A percentile compares a stretch with the other conserved stretches of the same genome.
These are phyloP conservation scores for Coemansia sp. DNA, from an alignment of 192 early-diverging fungal genomes.

Conservation along the genomic window DNA sequence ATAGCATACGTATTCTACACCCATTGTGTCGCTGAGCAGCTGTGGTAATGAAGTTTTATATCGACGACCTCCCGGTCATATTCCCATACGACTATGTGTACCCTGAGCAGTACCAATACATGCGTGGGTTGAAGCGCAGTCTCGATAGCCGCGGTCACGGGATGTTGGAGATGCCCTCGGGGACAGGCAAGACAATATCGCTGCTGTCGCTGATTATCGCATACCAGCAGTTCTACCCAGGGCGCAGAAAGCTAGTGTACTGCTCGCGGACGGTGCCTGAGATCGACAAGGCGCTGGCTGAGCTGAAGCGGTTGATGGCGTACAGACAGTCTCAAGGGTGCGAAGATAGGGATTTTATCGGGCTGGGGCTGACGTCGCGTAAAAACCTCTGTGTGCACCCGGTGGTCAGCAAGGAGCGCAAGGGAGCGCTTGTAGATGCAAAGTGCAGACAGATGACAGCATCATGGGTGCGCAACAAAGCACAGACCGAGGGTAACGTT, in stretches of 20 bases:
- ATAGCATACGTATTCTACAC: neutral
- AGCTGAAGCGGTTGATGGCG: conserved; percentile 87
- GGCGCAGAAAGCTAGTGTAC: conserved; percentile 97
- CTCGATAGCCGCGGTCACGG: conserved; percentile 94
- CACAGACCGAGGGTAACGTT: conserved; percentile 47
- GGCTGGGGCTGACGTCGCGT: conserved; percentile 87
- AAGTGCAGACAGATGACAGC: conserved; percentile 90
- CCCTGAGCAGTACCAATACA: conserved; percentile 98
- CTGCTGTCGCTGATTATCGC: conserved; percentile 93
- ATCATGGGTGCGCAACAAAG: conserved; percentile 83
- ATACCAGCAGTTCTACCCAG: conserved; percentile 90
- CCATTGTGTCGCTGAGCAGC: too few relatives aligned
- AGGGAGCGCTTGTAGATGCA: conserved; percentile 83
- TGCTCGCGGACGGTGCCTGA: conserved; percentile 99
- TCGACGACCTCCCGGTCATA: conserved; percentile 75
- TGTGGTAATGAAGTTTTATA: conserved; percentile 34
- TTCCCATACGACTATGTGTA: conserved; percentile 99
- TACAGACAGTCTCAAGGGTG: conserved; percentile 70
- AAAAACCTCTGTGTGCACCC: conserved; percentile 95
- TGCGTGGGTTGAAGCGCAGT: conserved; percentile 90
- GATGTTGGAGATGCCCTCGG: conserved; percentile 98
- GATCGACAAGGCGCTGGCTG: conserved; percentile 97
- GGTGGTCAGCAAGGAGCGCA: conserved; percentile 80
- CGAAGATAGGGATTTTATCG: conserved; percentile 76
- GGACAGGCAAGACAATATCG: conserved; percentile 97